phyloP scores from a whole-genome alignment of 306 rosid species.

The Prunus padus region DNA sequence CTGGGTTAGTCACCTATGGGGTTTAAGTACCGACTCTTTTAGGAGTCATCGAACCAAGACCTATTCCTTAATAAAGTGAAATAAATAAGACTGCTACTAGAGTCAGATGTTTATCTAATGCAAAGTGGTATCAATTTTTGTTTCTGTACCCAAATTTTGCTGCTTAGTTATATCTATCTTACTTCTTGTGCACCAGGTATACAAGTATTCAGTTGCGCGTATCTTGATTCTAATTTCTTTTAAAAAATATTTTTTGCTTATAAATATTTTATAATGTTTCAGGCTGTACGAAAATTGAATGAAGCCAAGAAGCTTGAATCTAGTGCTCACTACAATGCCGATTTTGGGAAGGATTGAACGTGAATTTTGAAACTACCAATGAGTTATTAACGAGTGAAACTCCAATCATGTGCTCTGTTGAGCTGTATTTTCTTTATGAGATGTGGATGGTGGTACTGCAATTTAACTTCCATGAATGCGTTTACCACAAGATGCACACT shows the following conservation, averaged over 20 bases:
- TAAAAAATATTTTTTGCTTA: background rate
- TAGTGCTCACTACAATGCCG: constrained; percentile 74
- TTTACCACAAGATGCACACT: background rate
- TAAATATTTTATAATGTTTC: constrained; percentile 21
- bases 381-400: background rate
- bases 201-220: background rate
- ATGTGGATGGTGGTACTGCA: constrained; percentile 3
- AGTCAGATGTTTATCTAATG: background rate
- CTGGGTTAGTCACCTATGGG: background rate
- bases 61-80: background rate
- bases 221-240: background rate
- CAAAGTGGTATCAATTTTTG: background rate
- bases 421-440: background rate
- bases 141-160: background rate
- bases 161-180: background rate
- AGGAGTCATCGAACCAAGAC: background rate
- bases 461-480: background rate
- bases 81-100: too few species aligned
- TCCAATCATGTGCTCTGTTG: constrained; percentile 2
- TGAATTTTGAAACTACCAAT: background rate
- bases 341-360: constrained; percentile 72
- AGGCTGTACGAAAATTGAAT: constrained; percentile 70
- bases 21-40: background rate
- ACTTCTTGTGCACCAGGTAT: background rate
- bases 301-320: constrained; percentile 88